Evolutionary conservation across 2,329 filamentous ascomycete species (phyloP).

Genomic region (Cadophora gregata): DNA sequence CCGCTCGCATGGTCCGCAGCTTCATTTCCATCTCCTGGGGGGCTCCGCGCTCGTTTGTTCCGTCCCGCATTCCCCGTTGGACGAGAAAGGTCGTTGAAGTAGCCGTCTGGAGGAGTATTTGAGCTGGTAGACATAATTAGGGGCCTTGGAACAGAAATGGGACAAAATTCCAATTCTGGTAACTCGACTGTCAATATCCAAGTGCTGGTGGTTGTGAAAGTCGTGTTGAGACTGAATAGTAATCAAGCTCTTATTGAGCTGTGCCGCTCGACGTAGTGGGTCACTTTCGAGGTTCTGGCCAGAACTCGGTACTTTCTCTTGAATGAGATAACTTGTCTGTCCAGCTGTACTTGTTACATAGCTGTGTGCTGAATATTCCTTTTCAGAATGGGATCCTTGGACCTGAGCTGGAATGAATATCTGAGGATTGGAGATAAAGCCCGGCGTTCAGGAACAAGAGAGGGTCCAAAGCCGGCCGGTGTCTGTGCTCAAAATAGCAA

Average conservation of each 20-base stretch:
- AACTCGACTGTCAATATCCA: not conserved
- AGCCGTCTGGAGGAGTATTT: slow-evolving; percentile 50
- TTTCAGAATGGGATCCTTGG: not conserved
- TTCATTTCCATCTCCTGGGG: slow-evolving; percentile 41
- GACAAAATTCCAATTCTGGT: not conserved
- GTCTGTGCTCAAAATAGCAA: slow-evolving; percentile 17
- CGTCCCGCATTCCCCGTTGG: slow-evolving; percentile 40
- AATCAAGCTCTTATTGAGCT: slow-evolving; percentile 9
- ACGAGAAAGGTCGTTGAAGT: slow-evolving; percentile 62
- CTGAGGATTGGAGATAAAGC: not conserved
- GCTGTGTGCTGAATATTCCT: not conserved
- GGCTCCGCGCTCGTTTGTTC: slow-evolving; percentile 45
- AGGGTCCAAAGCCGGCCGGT: slow-evolving; percentile 5
- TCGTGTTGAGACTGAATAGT: slow-evolving; percentile 13
- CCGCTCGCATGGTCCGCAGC: slow-evolving; percentile 50
- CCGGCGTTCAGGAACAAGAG: slow-evolving; percentile 4
- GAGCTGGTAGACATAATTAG: slow-evolving; percentile 43
- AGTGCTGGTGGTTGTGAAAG: not conserved
- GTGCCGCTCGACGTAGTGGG: slow-evolving; percentile 16
- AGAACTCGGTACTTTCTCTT: not conserved
- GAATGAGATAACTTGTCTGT: not conserved
- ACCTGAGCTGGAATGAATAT: not conserved
- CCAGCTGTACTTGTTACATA: not conserved
- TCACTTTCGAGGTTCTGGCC: not conserved
- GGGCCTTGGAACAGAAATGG: not conserved